phyloP scores from a whole-genome alignment of 495 filamentous ascomycete species.

The Lichenothelia convexa region DNA sequence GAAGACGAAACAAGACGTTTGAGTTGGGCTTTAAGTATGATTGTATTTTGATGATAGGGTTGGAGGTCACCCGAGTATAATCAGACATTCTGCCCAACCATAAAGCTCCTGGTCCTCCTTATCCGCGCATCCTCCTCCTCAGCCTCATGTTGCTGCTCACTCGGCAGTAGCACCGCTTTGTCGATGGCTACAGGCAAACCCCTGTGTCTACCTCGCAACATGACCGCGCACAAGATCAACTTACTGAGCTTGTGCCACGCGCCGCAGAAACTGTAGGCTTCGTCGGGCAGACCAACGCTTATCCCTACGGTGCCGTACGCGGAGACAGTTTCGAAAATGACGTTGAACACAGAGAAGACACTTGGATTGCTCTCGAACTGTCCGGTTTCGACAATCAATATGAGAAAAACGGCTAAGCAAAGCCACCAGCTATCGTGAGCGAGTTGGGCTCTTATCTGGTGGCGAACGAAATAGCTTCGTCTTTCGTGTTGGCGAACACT shows the following conservation, averaged over 20 bases:
- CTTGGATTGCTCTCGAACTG: slow-evolving; percentile 49
- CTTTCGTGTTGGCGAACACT: slow-evolving; percentile 20
- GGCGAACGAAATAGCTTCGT: slow-evolving; percentile 36
- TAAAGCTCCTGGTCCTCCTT: not conserved
- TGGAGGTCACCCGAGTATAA: too few species aligned
- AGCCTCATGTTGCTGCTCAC: slow-evolving; percentile 4
- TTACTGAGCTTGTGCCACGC: slow-evolving; percentile 55
- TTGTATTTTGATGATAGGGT: too few species aligned
- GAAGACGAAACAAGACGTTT: too few species aligned
- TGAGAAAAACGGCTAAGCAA: slow-evolving; percentile 50
- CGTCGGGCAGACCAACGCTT: slow-evolving; percentile 47
- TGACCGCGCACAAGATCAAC: slow-evolving; percentile 57
- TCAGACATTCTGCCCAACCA: too few species aligned
- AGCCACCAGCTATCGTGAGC: slow-evolving; percentile 83
- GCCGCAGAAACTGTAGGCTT: slow-evolving; percentile 55
- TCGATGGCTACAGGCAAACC: slow-evolving; percentile 71
- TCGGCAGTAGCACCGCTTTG: slow-evolving; percentile 55
- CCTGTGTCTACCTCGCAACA: slow-evolving; percentile 61
- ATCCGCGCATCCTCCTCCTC: not conserved
- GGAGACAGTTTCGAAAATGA: slow-evolving; percentile 69
- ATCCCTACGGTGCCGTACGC: slow-evolving; percentile 78
- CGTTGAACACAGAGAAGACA: slow-evolving; percentile 61
- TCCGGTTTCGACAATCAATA: slow-evolving; percentile 52
- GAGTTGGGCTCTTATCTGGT: slow-evolving; percentile 61
- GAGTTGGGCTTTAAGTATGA: too few species aligned